Evolutionary conservation across 2,329 filamentous ascomycete genomes (phyloP), one percentile per base, ranked within the genome.

Genomic region (Aspergillus pseudotamarii): DNA sequence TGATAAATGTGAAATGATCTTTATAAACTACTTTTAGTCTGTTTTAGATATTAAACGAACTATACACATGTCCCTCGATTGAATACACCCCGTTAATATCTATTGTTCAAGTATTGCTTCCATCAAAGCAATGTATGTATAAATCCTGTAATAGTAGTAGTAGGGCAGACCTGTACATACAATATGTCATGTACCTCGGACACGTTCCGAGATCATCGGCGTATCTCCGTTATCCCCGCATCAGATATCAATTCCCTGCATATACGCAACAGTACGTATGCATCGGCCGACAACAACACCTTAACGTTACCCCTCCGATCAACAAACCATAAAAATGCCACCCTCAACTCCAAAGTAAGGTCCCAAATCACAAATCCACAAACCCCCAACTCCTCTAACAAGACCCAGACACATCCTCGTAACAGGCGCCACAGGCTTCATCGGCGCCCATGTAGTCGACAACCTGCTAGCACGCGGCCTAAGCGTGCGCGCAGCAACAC

Each of bases 351-450:
- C 51, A 36, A 36, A 30, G 51, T 54, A 54, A 23, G 30, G n/a
- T 4, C 19, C 51, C 30, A 50, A 32, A 26, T 26, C 3, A 5
- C 26, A 26, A 11, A 30, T 28, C 28, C 19, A 4, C 55, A 30
- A 55, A n/a, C 19, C n/a, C 2, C 16, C 0, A 11, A 12, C 32
- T 8, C 16, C 16, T 21, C 61, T 58, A 63, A 68, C 68, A 57
- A 59, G 12, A 30, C 57, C 48, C 41, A 68, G 65, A 5, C 64
- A 64, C 32, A 34, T 73, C 26, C 68, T 74, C 1, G 69, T 74
- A 55, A 73, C 72, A 5, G 71, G 72, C 19, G 68, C 71, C 32
- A 73, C 72, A 6, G 72, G 72, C 21, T 73, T 73, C 57, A 73
- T 73, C 32, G 70, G 71, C 26, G 72, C 71, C 26, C 71, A 74